phyloP scores from a whole-genome alignment of 192 early-diverging fungal species.

The Coemansia sp. region DNA sequence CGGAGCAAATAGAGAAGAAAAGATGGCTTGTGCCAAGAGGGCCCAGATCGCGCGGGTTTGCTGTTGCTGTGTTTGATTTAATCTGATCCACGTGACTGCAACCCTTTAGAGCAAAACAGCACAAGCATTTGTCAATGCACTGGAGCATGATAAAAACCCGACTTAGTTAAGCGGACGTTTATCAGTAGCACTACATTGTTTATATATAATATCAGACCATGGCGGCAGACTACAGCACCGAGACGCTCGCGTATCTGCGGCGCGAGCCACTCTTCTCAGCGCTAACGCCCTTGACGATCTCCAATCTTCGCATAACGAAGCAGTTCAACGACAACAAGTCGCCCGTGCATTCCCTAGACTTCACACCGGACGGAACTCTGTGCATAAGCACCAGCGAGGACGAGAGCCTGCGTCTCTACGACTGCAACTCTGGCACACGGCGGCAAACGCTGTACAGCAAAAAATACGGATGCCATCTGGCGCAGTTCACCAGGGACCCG shows the following conservation, averaged over 20 bases:
- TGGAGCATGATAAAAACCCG: no score
- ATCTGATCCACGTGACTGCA: no score
- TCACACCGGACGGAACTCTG: constrained; percentile 69
- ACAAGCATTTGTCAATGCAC: no score
- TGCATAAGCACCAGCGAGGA: constrained; percentile 80
- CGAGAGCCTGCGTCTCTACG: constrained; percentile 85
- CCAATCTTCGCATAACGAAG: constrained; percentile 56
- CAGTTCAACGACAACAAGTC: constrained; percentile 73
- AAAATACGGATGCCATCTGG: constrained; percentile 91
- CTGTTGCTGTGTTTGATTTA: no score
- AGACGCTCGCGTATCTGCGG: constrained; percentile 22
- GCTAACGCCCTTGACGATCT: constrained; percentile 16
- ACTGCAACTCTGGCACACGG: constrained; percentile 70
- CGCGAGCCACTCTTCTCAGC: constrained; percentile 28
- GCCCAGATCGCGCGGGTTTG: no score
- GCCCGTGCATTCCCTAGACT: constrained; percentile 78
- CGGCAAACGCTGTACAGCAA: constrained; percentile 81
- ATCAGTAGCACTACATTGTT: no score
- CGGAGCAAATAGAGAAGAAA: neutral
- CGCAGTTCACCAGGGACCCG: constrained; percentile 79
- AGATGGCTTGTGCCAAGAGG: neutral
- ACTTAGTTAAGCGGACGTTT: no score
- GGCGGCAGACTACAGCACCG: constrained; percentile 9
- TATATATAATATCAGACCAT: neutral
- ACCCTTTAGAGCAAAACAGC: no score